Evolutionary conservation across 1,139 yeast species (phyloP).

Genomic region (Yarrowia galli): DNA sequence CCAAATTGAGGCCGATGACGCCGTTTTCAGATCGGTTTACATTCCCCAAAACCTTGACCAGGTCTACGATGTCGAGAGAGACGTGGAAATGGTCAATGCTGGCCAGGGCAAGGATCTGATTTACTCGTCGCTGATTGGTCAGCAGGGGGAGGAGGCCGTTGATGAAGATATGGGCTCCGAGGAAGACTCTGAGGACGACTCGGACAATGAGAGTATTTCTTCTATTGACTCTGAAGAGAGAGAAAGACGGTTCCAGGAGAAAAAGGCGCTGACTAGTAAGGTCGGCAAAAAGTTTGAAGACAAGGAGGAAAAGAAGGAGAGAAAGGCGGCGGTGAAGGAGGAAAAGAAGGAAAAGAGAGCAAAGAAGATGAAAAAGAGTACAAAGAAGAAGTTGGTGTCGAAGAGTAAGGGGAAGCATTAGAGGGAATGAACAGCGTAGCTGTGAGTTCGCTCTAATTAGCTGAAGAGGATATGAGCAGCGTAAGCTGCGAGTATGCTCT

Average conservation of each 20-base stretch:
- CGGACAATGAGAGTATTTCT: conserved; percentile 48
- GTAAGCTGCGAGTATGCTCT: too few species aligned
- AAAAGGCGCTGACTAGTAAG: conserved; percentile 6
- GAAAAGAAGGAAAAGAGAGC: conserved; percentile 88
- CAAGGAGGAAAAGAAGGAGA: conserved; percentile 79
- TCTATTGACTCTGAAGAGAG: conserved; percentile 33
- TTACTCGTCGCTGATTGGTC: conserved; percentile 50
- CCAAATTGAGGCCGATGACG: conserved; percentile 74
- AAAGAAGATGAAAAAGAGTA: conserved; percentile 79
- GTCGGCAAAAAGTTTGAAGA: conserved; percentile 80
- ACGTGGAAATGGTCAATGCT: conserved; percentile 77
- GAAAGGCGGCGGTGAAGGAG: conserved; percentile 84
- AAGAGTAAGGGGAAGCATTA: conserved; percentile 28
- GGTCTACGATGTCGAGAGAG: conserved; percentile 70
- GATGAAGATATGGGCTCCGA: conserved; percentile 52
- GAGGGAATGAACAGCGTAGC: not conserved
- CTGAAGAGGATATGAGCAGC: not conserved
- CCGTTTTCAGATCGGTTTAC: conserved; percentile 85
- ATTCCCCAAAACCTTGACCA: conserved; percentile 69
- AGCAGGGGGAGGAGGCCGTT: conserved; percentile 39
- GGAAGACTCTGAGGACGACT: conserved; percentile 49
- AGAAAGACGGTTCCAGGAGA: conserved; percentile 34
- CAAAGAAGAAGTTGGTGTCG: conserved; percentile 28
- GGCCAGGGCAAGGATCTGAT: conserved; percentile 84
- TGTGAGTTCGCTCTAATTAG: too few species aligned